Evolutionary conservation across 2,329 filamentous ascomycete genomes (phyloP).

Genomic region (Alternaria sp.): DNA sequence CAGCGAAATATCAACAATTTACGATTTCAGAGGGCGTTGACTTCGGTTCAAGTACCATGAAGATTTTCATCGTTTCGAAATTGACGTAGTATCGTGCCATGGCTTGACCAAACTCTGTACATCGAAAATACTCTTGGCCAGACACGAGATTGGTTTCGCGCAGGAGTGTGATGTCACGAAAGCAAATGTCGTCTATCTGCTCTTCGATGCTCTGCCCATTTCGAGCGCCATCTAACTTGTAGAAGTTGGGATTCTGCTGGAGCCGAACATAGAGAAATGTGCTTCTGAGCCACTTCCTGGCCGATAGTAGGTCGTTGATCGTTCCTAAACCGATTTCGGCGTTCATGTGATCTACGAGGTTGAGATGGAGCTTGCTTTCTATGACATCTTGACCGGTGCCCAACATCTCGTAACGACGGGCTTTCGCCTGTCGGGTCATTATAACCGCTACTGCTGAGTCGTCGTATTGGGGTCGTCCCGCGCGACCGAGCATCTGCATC

Average conservation of each 20-base stretch:
- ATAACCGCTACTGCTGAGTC: conserved; percentile 79
- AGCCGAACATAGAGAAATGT: conserved; percentile 83
- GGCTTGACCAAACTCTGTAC: conserved; percentile 76
- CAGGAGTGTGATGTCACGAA: conserved; percentile 71
- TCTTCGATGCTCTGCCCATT: conserved; percentile 65
- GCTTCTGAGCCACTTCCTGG: conserved; percentile 76
- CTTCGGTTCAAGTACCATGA: conserved; percentile 69
- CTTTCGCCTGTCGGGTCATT: conserved; percentile 73
- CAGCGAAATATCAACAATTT: conserved; percentile 43
- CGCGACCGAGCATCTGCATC: conserved; percentile 90
- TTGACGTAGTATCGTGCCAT: conserved; percentile 86
- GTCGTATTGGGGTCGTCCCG: conserved; percentile 85
- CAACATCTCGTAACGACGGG: conserved; percentile 73
- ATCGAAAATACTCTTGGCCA: conserved; percentile 59
- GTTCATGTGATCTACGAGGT: conserved; percentile 84
- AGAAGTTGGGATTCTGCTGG: conserved; percentile 73
- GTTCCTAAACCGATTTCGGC: conserved; percentile 82
- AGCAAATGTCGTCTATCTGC: conserved; percentile 74
- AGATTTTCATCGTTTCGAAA: conserved; percentile 78
- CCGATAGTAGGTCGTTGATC: conserved; percentile 69
- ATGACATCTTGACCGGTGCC: conserved; percentile 75
- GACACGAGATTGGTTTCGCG: conserved; percentile 67
- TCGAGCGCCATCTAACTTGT: conserved; percentile 67
- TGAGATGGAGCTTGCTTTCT: conserved; percentile 80
- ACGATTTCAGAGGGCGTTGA: conserved; percentile 74